Base-by-base conservation (phyloP, 2,329 filamentous ascomycete genomes). In the Fusarium citri region DNA sequence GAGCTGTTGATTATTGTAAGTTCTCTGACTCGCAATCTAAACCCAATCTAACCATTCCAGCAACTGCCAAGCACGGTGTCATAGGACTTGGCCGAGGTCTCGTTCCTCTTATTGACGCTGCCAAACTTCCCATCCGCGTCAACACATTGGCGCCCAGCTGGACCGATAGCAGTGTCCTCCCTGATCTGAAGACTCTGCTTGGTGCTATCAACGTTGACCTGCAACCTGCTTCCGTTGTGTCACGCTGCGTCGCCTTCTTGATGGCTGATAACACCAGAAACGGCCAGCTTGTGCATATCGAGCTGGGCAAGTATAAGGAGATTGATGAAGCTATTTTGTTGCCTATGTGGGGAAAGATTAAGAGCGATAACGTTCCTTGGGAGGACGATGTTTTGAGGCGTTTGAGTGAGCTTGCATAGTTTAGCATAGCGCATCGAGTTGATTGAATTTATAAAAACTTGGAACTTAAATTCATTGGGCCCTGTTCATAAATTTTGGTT, bases 141-240 rank as follows among this genome's bases (percentile, higher is more conserved):
- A 90, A 90, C 77, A 83, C 80, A 8, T 77, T 89, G 22, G 82
- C 85, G 2, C 86, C 87, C 3, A 83, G 80, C 30, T 89, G 86
- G 86, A 88, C 87, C 0, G 77, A 80, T 5, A 86, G 85, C 18
- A 81, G 78, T 15, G 79, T 88, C 1, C 74, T 88, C 3, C 82
- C 84, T 0, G 68, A 72, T 22, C 47, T 82, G 7, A 76, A 77
- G 31, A 71, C 59, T 0, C 22, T 83, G 20, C 76, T 86, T 65
- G 76, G 78, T n/a, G 69, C 69, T 12, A 75, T 83, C 8, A 79
- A 81, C 1, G 77, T 82, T 40, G 76, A 79, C 16, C 69, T 82
- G 0, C 87, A 89, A 75, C 66, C 79, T 0, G 76, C 85, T 0
- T 78, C 80, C 2, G 80, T 76, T 1, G 86, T 88, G 2, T 87